These are phyloP conservation scores for Trametes sanguinea DNA, from an alignment of 768 basidiomycete genomes.

Conservation along the genomic window DNA sequence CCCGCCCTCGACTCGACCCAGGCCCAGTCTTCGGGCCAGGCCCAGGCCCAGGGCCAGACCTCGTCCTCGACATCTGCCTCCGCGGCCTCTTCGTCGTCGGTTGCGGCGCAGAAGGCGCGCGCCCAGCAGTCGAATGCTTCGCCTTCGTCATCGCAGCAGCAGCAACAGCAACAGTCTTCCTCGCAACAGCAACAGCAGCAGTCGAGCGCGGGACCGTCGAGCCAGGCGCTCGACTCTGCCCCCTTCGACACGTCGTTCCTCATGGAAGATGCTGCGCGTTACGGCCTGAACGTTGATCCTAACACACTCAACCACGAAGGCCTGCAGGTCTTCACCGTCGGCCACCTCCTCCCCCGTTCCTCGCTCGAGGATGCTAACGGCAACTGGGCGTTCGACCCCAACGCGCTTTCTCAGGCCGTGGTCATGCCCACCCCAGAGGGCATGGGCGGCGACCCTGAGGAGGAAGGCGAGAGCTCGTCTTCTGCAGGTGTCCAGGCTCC, in stretches of 20 bases:
- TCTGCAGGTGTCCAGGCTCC: slow-evolving; percentile 10
- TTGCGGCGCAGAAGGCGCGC: background rate
- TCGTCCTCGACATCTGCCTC: slow-evolving; percentile 2
- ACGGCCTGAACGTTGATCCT: slow-evolving; percentile 24
- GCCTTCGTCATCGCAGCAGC: background rate
- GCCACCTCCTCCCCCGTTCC: slow-evolving; percentile 68
- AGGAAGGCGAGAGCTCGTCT: slow-evolving; percentile 28
- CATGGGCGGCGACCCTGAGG: slow-evolving; percentile 33
- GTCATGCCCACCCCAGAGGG: slow-evolving; percentile 34
- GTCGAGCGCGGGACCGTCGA: slow-evolving; percentile 3
- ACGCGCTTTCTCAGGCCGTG: slow-evolving; percentile 31
- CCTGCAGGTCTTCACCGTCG: slow-evolving; percentile 78
- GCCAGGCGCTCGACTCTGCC: slow-evolving; percentile 12
- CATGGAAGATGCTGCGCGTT: slow-evolving; percentile 27
- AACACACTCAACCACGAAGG: slow-evolving; percentile 52
- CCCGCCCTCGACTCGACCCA: slow-evolving; percentile 22
- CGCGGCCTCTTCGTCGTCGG: slow-evolving; percentile 3
- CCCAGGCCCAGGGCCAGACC: slow-evolving; percentile 15
- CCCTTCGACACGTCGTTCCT: slow-evolving; percentile 22
- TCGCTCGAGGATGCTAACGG: slow-evolving; percentile 52
- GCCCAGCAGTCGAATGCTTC: slow-evolving; percentile 3
- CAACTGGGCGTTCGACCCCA: slow-evolving; percentile 61
- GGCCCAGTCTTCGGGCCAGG: slow-evolving; percentile 12
- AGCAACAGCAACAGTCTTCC: no score
- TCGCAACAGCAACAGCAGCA: slow-evolving; percentile 9